Evolutionary conservation across 768 basidiomycete genomes (phyloP), one percentile per base, ranked within the genome.

Genomic region (Termitomyces titanicus): DNA sequence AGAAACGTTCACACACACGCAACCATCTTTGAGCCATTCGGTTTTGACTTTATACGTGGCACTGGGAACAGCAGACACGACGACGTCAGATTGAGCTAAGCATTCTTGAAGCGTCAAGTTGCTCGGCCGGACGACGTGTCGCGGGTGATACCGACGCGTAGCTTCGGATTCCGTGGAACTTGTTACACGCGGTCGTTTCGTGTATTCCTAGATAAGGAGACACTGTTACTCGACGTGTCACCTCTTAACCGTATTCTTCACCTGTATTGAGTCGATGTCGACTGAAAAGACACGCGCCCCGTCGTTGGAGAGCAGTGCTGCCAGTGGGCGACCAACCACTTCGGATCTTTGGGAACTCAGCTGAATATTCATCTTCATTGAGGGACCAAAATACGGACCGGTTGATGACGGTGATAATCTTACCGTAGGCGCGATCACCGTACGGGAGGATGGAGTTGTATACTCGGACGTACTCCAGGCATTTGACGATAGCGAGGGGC

Each of bases 311-410:
- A 98, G 80, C 44, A 99, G 76, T 4, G 97, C 97, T 0, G 94
- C 96, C n/a, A 98, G 78, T 12, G 96, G 97, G 56, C 97, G 80
- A 17, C 97, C 97, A 15, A 99, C 97, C 34, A 99, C 97, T 70
- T 99, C 97, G 37, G 92, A 95, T 59, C 94, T 92, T 22, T 51
- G 25, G 6, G 49, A 3, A n/a, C 62, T 34, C 20, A 51, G 45
- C n/a, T 48, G 38, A n/a, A 47, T 61, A 51, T 39, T 55, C 29
- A 48, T 25, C n/a, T 5, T 29, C 18, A 33, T 11, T 33, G 20
- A 12, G 29, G 25, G 15, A 48, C n/a, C 49, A 20, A 54, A 51
- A n/a, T 22, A 57, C 63, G 47, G 15, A 92, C 90, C 95, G 80
- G 72, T 99, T 99, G 63, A 99, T 92, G 24, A 99, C 90, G 3